These are phyloP conservation scores for Artemisia annua DNA, from an alignment of 129 eudicot genomes.

Conservation along the genomic window DNA sequence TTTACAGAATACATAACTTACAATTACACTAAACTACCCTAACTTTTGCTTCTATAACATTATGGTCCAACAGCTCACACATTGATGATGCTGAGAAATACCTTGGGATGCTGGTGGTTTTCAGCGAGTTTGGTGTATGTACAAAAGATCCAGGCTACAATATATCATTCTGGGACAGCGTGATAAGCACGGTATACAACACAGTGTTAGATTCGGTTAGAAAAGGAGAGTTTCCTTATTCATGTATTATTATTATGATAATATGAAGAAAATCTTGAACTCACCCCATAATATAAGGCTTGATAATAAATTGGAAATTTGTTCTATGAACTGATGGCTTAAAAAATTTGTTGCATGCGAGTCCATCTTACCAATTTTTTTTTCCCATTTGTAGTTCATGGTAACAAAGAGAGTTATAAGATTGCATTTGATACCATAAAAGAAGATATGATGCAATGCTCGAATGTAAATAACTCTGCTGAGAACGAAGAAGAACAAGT, in stretches of 20 bases:
- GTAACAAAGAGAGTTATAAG: slow-evolving; percentile 82
- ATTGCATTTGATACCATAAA: slow-evolving; percentile 65
- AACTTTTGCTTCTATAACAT: no score
- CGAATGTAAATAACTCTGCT: slow-evolving; percentile 38
- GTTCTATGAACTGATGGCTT: slow-evolving; percentile 18
- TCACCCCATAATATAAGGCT: no score
- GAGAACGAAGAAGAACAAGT: slow-evolving; percentile 44
- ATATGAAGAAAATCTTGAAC: no score
- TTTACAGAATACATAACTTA: no score
- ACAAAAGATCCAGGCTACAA: slow-evolving; percentile 47
- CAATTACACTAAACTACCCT: no score
- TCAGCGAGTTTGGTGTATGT: no score
- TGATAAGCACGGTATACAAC: slow-evolving; percentile 63
- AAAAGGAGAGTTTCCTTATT: slow-evolving; percentile 46
- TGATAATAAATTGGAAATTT: neutral
- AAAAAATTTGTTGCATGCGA: slow-evolving; percentile 63
- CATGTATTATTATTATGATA: no score
- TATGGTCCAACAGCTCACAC: no score
- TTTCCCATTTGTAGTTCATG: slow-evolving; percentile 91
- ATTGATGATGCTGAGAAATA: no score
- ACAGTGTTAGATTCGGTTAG: slow-evolving; percentile 63
- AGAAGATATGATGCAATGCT: slow-evolving; percentile 68
- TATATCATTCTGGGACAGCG: slow-evolving; percentile 46
- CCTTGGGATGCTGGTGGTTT: no score
- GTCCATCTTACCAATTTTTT: slow-evolving; percentile 95